Percentiles rank a stretch among this genome's conserved stretches.
Evolutionary conservation across 306 rosid species (phyloP).

Genomic region (Betula pendula): DNA sequence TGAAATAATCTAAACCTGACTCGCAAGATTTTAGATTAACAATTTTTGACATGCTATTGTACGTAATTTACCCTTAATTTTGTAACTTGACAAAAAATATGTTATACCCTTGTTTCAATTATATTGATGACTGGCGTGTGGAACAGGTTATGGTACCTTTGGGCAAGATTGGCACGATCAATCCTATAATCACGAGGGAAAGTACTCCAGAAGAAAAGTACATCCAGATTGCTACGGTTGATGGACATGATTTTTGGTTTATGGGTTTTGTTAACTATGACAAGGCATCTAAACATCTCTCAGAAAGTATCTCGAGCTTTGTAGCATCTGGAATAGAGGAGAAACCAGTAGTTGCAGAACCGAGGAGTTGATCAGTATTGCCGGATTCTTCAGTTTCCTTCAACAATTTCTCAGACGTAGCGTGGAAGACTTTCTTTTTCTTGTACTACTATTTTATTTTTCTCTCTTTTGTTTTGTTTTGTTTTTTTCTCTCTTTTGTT

Average conservation of each 20-base stretch:
- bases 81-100: slow-evolving; percentile 13
- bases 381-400: neutral
- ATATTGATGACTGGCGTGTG: neutral
- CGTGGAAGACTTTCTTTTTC: neutral
- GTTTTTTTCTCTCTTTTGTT: neutral
- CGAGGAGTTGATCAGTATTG: neutral
- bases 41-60: too few relatives aligned
- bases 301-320: slow-evolving; percentile 20
- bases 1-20: too few relatives aligned
- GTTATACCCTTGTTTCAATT: slow-evolving; percentile 30
- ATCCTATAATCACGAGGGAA: slow-evolving; percentile 35
- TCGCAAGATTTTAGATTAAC: too few relatives aligned
- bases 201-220: slow-evolving; percentile 41
- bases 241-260: slow-evolving; percentile 57
- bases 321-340: slow-evolving; percentile 32
- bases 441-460: neutral
- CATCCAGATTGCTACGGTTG: slow-evolving; percentile 39
- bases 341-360: neutral
- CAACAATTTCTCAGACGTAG: neutral
- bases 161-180: slow-evolving; percentile 25
- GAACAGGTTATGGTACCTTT: slow-evolving; percentile 43
- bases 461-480: neutral
- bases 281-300: slow-evolving; percentile 6
- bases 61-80: neutral
- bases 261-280: slow-evolving; percentile 44